Evolutionary conservation across 768 basidiomycete genomes (phyloP), one percentile per base, ranked within the genome.

Genomic region (Lactarius psammicola): DNA sequence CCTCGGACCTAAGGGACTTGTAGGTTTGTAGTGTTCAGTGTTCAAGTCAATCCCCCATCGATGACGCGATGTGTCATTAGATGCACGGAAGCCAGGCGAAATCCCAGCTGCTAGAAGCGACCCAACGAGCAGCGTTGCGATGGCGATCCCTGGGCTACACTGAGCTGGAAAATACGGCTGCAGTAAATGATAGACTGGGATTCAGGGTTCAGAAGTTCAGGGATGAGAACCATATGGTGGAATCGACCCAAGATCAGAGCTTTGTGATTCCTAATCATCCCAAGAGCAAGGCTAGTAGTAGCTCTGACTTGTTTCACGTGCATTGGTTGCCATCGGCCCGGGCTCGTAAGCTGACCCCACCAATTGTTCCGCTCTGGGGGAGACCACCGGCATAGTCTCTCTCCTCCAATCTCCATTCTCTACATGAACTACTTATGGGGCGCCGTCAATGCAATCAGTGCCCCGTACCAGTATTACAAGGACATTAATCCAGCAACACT

Each of bases 401-500:
- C 62, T 4, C 46, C n/a, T 33, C 11, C 44, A 53, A 40, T 40
- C 30, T 23, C 17, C 54, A 54, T 28, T 34, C 28, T 30, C 26
- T 23, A 31, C 26, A 94, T 94, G 92, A 92, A 94, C 80, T 94
- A 94, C 76, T 78, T 94, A 74, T 87, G 92, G 70, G 92, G 92
- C 68, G 91, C 92, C 28, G 87, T 93, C 74, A 89, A 80, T 73
- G 90, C 89, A 49, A 90, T 93, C 74, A 89, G 87, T 76, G 92
- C 89, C 15, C 90, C 91, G 17, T 92, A 92, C 75, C 89, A 91
- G 67, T 94, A 94, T 79, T 94, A 94, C 82, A 90, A 87, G 76
- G 92, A 92, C 49, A 92, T 97, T 68, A 99, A 99, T 72, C 95
- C 97, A 0, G 89, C 96, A 0, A 99, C 97, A 0, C 85, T 99